Conservation (phyloP, 768 basidiomycete species). For the Calocybe cyanea region DNA sequence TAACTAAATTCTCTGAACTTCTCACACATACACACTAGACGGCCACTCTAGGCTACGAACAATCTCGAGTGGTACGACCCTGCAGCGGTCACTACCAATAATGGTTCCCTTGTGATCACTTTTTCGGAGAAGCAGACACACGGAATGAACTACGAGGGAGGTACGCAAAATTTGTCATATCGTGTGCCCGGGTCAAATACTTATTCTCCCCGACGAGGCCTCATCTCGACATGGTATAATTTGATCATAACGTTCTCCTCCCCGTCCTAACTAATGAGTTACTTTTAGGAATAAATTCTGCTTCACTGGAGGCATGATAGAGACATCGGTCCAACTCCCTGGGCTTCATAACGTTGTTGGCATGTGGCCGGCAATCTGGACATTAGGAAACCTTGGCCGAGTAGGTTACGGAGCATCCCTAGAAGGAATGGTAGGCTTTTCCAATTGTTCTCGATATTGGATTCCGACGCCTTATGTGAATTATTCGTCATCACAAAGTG, state of each 20-base stretch:
- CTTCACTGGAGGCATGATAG: constrained; percentile 76
- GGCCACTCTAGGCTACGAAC: constrained; percentile 42
- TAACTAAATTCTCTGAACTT: constrained; percentile 19
- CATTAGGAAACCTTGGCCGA: constrained; percentile 61
- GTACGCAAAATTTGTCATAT: constrained; percentile 19
- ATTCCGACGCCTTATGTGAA: constrained; percentile 3
- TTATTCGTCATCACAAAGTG: constrained; percentile 37
- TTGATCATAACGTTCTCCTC: constrained; percentile 11
- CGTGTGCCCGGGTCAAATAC: constrained; percentile 16
- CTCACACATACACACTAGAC: neutral
- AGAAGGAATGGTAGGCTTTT: constrained; percentile 64
- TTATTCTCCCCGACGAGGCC: constrained; percentile 33
- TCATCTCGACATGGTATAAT: constrained; percentile 35
- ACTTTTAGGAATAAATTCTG: constrained; percentile 73
- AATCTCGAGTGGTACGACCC: constrained; percentile 91
- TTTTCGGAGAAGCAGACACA: constrained; percentile 57
- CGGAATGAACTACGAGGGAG: constrained; percentile 62
- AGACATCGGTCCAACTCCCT: constrained; percentile 56
- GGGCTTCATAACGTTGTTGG: constrained; percentile 59
- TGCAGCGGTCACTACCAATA: constrained; percentile 60
- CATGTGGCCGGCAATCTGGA: constrained; percentile 80
- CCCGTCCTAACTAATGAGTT: neutral
- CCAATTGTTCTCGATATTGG: constrained; percentile 1
- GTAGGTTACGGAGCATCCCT: constrained; percentile 83
- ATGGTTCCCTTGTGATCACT: constrained; percentile 71